Base-by-base conservation (phyloP, 2,329 filamentous ascomycete genomes). In the Trichoderma breve region DNA sequence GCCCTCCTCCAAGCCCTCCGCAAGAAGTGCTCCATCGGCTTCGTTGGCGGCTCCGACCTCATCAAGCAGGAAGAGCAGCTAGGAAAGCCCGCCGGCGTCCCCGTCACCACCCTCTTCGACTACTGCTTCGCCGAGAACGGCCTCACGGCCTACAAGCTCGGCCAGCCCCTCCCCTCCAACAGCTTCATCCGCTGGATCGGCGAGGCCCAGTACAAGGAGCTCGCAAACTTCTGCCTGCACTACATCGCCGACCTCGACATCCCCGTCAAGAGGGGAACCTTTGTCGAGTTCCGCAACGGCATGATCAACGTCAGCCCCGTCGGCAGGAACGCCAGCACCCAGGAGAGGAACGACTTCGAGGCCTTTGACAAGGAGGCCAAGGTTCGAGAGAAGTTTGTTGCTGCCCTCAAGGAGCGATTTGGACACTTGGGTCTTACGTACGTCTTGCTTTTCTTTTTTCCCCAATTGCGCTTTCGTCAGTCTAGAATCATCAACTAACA, bases 51-150 rank as follows among this genome's bases (percentile, higher is more conserved):
- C 81, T 96, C 93, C 78, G 92, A 98, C 86, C 89, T 97, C 74
- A 85, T 83, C 81, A 98, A 99, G 86, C 96, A 98, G 84, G 94
- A 98, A 83, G 96, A 98, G 83, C 95, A 98, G 85, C 89, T 98
- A 74, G 94, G 94, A 81, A 87, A 78, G 69, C 80, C 89, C 4
- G 81, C 88, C 30, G 84, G 87, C 72, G 82, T 84, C 32, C 87
- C 91, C 76, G 95, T 98, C 73, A 94, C 91, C 67, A 86, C 89
- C 74, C 90, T 98, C 78, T 99, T 99, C 86, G 96, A 99, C 86
- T 99, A 93, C 85, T 96, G 92, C 89, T 99, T 99, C 85, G 87
- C 94, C 72, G 96, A 99, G 86, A 99, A 99, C 84, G 96, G 96
- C 12, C 89, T 99, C 76, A 97, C 93, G 2, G 96, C 95, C 57